phyloP scores from a whole-genome alignment of 2,329 filamentous ascomycete species.

The Aspergillus jensenii region DNA sequence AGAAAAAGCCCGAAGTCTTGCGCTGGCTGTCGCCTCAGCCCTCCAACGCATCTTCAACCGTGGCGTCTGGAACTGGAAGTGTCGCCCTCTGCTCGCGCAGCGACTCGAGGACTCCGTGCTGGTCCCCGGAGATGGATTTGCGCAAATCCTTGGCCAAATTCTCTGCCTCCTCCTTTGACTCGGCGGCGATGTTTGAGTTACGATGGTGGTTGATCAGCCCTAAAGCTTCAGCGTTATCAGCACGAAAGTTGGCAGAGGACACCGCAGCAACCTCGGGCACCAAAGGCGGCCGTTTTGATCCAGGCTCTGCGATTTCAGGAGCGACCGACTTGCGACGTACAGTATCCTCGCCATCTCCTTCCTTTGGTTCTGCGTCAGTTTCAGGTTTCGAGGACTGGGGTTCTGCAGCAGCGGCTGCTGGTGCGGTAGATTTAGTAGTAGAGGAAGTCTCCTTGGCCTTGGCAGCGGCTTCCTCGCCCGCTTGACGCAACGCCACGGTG shows the following conservation, averaged over 20 bases:
- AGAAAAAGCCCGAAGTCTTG: too few species aligned
- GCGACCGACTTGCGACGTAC: conserved; percentile 32
- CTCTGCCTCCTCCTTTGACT: conserved; percentile 34
- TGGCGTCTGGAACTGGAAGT: conserved; percentile 19
- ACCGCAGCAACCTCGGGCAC: conserved; percentile 36
- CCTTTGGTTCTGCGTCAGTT: conserved; percentile 16
- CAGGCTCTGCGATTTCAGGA: conserved; percentile 27
- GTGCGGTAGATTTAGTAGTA: conserved; percentile 13
- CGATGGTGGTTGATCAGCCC: conserved; percentile 42
- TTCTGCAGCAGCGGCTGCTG: conserved; percentile 7
- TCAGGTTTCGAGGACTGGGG: conserved; percentile 11
- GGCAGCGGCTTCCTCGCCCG: conserved; percentile 41
- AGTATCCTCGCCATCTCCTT: conserved; percentile 16
- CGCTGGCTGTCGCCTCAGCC: neutral
- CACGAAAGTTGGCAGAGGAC: conserved; percentile 40
- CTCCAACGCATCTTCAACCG: conserved; percentile 25
- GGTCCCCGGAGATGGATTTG: conserved; percentile 35
- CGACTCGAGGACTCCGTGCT: conserved; percentile 25
- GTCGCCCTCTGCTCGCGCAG: conserved; percentile 31
- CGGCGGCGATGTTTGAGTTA: conserved; percentile 35
- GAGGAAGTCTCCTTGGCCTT: conserved; percentile 35
- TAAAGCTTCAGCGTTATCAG: conserved; percentile 35
- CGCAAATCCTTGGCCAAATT: conserved; percentile 38
- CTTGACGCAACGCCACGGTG: conserved; percentile 45
- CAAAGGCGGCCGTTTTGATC: conserved; percentile 31